Percentiles rank a stretch among this genome's conserved stretches.
These are phyloP conservation scores for Cytospora schulzeri DNA, from an alignment of 2,329 filamentous ascomycete species.

Conservation along the genomic window DNA sequence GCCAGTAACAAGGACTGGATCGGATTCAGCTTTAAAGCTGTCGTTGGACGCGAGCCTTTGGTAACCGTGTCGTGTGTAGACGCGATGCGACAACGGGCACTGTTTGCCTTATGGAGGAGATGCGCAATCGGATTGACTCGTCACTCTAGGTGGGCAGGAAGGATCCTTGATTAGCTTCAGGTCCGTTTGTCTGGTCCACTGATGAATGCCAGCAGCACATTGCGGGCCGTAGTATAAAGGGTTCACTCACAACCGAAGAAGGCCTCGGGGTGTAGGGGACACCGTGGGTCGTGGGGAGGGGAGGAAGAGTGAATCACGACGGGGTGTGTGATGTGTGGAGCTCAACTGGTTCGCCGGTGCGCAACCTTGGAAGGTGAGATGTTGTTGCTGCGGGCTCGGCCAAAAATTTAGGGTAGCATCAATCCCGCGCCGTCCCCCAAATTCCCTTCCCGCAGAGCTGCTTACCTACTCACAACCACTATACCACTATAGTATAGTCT, in stretches of 20 bases:
- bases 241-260: constrained; percentile 1
- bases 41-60: background rate
- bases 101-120: constrained; percentile 8
- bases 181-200: background rate
- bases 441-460: background rate
- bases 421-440: background rate
- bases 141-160: constrained; percentile 5
- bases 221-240: background rate
- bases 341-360: constrained; percentile 17
- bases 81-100: background rate
- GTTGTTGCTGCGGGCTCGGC: constrained; percentile 27
- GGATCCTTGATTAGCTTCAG: constrained; percentile 13
- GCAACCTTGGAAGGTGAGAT: constrained; percentile 23
- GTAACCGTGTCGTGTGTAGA: background rate
- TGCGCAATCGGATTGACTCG: background rate
- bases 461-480: background rate
- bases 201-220: constrained; percentile 7
- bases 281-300: constrained; percentile 8
- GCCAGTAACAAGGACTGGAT: background rate
- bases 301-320: background rate
- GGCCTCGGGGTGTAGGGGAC: background rate
- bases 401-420: constrained; percentile 25
- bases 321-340: constrained; percentile 11
- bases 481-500: background rate
- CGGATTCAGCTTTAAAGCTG: constrained; percentile 2